A percentile compares a stretch with the other conserved stretches of the same genome.
Conservation (phyloP, 2,329 filamentous ascomycete species). For the Xylariaceae sp. region DNA sequence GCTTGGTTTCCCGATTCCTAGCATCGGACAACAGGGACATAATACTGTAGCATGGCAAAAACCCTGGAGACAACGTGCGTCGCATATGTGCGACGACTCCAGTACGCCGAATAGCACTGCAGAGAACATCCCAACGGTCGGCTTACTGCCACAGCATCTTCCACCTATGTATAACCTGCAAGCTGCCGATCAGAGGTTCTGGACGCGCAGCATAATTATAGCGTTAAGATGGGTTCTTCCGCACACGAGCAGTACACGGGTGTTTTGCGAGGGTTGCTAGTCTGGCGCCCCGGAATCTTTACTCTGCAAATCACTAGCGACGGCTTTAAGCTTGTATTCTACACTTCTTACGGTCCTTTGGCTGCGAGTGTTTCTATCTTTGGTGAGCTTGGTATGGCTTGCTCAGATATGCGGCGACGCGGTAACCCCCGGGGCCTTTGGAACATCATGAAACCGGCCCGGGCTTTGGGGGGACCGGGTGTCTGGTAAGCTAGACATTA, state of each 20-base stretch:
- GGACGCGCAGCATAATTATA: conserved; percentile 8
- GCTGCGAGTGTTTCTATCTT: not conserved
- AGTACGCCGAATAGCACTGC: conserved; percentile 5
- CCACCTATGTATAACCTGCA: conserved; percentile 3
- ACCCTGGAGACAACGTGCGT: conserved; percentile 18
- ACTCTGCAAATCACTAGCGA: not conserved
- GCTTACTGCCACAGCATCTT: conserved; percentile 16
- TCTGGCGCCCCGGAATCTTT: not conserved
- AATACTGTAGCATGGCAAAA: conserved; percentile 11
- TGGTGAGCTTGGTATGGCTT: conserved; percentile 10
- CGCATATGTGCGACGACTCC: conserved; percentile 12
- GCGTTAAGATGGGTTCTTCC: conserved; percentile 10
- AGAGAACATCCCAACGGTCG: conserved; percentile 15
- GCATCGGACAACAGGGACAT: conserved; percentile 17
- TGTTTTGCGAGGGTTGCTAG: not conserved
- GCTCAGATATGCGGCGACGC: too few species aligned
- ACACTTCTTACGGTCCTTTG: not conserved
- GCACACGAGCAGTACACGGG: too few species aligned
- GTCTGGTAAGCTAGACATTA: conserved; percentile 11
- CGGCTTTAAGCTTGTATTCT: not conserved
- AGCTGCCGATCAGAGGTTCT: conserved; percentile 25
- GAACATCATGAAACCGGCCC: conserved; percentile 9
- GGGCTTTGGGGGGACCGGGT: conserved; percentile 9
- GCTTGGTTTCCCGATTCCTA: conserved; percentile 15
- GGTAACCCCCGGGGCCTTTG: too few species aligned